phyloP scores from a whole-genome alignment of 805 yeast species.

The Zygotorulaspora chibaensis region DNA sequence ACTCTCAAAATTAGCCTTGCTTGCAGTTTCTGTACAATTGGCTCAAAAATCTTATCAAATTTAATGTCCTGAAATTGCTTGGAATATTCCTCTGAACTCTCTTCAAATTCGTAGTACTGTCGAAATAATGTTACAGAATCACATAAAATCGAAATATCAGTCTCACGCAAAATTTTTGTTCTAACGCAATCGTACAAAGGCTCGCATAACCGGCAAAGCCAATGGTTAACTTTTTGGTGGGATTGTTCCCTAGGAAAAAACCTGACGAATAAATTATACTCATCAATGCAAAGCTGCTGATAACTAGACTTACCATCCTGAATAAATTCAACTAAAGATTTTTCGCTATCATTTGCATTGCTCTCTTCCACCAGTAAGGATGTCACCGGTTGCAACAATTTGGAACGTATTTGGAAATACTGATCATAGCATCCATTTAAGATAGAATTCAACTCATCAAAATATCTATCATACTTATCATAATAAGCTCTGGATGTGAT shows the following conservation, averaged over 20 bases:
- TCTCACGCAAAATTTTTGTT: conserved; percentile 63
- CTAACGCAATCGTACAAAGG: conserved; percentile 73
- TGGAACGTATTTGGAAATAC: conserved; percentile 56
- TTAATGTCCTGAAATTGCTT: conserved; percentile 36
- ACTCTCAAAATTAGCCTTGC: conserved; percentile 74
- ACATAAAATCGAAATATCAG: conserved; percentile 62
- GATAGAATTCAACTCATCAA: conserved; percentile 51
- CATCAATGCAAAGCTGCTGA: conserved; percentile 57
- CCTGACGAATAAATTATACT: conserved; percentile 51
- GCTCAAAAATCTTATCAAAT: conserved; percentile 59
- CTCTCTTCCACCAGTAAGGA: conserved; percentile 36
- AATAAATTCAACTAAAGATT: conserved; percentile 50
- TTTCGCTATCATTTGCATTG: conserved; percentile 17
- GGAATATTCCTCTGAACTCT: conserved; percentile 32
- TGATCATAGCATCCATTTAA: conserved; percentile 53
- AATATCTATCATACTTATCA: conserved; percentile 47
- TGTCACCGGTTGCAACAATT: conserved; percentile 44
- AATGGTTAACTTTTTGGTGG: conserved; percentile 42
- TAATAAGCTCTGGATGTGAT: conserved; percentile 29
- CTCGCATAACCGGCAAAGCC: conserved; percentile 64
- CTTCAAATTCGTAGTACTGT: conserved; percentile 62
- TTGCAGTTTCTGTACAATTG: conserved; percentile 73
- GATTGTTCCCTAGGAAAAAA: conserved; percentile 45
- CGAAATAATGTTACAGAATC: conserved; percentile 69
- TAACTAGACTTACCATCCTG: conserved; percentile 60